Evolutionary conservation across 2,329 filamentous ascomycete genomes (phyloP).

Genomic region (Colletotrichum sp.): DNA sequence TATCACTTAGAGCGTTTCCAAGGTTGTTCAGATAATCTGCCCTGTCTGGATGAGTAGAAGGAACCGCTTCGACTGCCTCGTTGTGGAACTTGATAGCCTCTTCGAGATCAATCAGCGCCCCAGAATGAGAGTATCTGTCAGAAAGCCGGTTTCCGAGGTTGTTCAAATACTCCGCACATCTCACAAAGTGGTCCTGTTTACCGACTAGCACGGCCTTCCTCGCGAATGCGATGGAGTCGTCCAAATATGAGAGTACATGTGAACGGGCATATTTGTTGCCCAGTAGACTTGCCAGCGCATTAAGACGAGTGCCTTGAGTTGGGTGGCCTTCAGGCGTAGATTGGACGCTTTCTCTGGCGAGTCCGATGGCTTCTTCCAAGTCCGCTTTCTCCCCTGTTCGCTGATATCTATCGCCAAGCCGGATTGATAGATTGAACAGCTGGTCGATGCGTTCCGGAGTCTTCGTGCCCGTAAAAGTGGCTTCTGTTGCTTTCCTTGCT

Average conservation of each 20-base stretch:
- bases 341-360: neutral
- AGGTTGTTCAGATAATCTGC: neutral
- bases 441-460: neutral
- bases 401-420: neutral
- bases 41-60: neutral
- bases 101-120: neutral
- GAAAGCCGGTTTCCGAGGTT: neutral
- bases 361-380: fast-evolving
- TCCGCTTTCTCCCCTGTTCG: fast-evolving
- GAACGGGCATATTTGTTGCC: neutral
- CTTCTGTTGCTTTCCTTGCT: neutral
- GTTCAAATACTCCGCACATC: neutral
- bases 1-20: neutral
- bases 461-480: neutral
- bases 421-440: neutral
- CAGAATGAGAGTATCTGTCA: neutral
- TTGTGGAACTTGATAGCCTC: neutral
- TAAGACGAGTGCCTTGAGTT: neutral
- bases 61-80: neutral
- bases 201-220: neutral
- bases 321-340: neutral
- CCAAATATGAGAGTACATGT: neutral
- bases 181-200: neutral
- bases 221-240: neutral
- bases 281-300: neutral